Base-by-base conservation (phyloP, 768 basidiomycete species). In the Suillus placidus region DNA sequence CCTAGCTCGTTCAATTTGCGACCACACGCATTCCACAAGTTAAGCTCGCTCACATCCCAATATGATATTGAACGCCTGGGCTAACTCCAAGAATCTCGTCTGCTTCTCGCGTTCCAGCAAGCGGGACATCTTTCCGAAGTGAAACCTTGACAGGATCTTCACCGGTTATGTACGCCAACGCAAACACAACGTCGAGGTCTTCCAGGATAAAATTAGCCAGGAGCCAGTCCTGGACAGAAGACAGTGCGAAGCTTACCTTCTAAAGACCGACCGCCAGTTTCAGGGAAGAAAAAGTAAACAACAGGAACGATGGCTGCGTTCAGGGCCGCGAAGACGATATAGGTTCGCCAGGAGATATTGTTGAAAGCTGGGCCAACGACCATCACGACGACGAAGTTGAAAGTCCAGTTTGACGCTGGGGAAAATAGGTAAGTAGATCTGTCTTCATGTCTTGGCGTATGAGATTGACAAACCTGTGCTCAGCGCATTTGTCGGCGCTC, bases 121-220 rank as follows among this genome's bases (percentile, higher is more conserved):
- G 65, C 13, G 78, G 78, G 3, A 79, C 63, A 37, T 77, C 73
- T 56, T 78, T 76, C 37, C 78, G 71, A n/a, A 78, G 69, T 6
- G 77, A 78, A 0, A 78, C 76, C 34, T 63, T 61, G 16, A 79
- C 78, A 9, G 78, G 78, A 1, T 76, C 77, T 3, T 77, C 72
- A 9, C 75, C 74, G 54, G 76, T 77, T 38, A 69, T 73, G 68
- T 79, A 71, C 2, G 77, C 77, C 7, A 79, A 65, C 16, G 76
- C 77, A 67, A 79, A 78, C 4, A 79, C 67, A 43, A 79, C 75
- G 62, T 79, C 77, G 26, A 60, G 58, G 52, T 84, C 77, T 78
- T 60, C 10, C 40, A 32, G 18, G 6, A 20, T 32, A 8, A 6
- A 60, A 60, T 60, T 20, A 30, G 18, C 23, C 40, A 42, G 6